phyloP scores from a whole-genome alignment of 768 basidiomycete genomes.

The Crucibulum laeve region DNA sequence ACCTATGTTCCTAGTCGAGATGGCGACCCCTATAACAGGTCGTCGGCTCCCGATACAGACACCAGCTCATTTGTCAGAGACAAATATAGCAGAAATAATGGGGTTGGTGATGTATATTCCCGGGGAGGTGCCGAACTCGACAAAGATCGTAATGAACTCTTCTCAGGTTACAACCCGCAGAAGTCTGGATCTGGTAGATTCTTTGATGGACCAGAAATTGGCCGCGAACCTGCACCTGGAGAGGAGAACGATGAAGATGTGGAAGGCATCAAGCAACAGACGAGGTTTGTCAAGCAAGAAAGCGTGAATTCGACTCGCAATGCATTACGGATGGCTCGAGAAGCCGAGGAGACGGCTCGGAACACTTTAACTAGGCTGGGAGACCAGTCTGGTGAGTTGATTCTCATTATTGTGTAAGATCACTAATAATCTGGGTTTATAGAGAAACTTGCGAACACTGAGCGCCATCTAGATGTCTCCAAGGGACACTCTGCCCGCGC shows the following conservation, averaged over 20 bases:
- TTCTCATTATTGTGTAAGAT: slow-evolving; percentile 5
- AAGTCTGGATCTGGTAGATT: slow-evolving; percentile 61
- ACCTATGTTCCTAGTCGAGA: slow-evolving; percentile 72
- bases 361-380: slow-evolving; percentile 81
- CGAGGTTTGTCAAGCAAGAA: slow-evolving; percentile 86
- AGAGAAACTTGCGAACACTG: slow-evolving; percentile 91
- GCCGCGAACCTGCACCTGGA: slow-evolving; percentile 47
- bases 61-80: slow-evolving; percentile 25
- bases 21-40: slow-evolving; percentile 48
- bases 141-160: slow-evolving; percentile 67
- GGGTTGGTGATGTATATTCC: slow-evolving; percentile 62
- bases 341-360: slow-evolving; percentile 93
- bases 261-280: slow-evolving; percentile 94
- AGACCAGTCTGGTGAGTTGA: slow-evolving; percentile 83
- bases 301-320: slow-evolving; percentile 86
- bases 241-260: slow-evolving; percentile 84
- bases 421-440: slow-evolving; percentile 3
- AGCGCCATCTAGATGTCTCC: slow-evolving; percentile 89
- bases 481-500: slow-evolving; percentile 85
- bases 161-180: slow-evolving; percentile 67
- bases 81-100: slow-evolving; percentile 47
- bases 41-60: not conserved
- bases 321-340: slow-evolving; percentile 88
- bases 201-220: slow-evolving; percentile 55
- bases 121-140: slow-evolving; percentile 58